phyloP scores from a whole-genome alignment of 192 early-diverging fungal genomes.

The Coemansia sp. region DNA sequence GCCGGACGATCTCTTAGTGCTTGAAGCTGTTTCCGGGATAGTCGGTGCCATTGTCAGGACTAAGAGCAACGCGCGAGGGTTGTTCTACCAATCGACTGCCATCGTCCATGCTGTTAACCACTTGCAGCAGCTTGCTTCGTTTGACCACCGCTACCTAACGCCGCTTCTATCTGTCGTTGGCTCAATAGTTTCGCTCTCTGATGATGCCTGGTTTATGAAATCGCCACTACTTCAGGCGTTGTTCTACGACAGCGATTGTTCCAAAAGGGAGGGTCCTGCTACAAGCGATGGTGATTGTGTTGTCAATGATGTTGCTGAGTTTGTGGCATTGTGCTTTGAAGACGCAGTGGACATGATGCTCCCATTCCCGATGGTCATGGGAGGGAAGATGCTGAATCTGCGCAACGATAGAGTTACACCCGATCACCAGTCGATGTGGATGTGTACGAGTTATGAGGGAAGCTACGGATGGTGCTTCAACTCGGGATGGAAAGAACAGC shows the following conservation, averaged over 20 bases:
- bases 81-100: conserved; percentile 15
- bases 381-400: background rate
- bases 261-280: too few relatives aligned
- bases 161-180: conserved; percentile 23
- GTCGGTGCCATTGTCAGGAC: conserved; percentile 10
- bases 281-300: background rate
- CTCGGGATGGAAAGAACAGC: background rate
- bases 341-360: conserved; percentile 32
- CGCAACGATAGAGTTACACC: too few relatives aligned
- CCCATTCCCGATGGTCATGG: conserved; percentile 9
- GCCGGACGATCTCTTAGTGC: conserved; percentile 9
- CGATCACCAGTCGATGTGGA: conserved; percentile 9
- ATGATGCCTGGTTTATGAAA: background rate
- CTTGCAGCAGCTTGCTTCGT: conserved; percentile 16
- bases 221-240: conserved; percentile 7
- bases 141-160: conserved; percentile 32
- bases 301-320: conserved; percentile 24
- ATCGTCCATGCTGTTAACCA: conserved; percentile 24
- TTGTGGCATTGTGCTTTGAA: conserved; percentile 36
- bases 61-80: background rate
- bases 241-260: background rate
- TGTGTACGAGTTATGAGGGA: conserved; percentile 34
- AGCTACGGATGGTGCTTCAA: conserved; percentile 45
- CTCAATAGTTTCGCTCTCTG: background rate
- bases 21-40: conserved; percentile 21